Conservation (phyloP, 202 grass and related monocot species). For the Dendrocalamus latiflorus region DNA sequence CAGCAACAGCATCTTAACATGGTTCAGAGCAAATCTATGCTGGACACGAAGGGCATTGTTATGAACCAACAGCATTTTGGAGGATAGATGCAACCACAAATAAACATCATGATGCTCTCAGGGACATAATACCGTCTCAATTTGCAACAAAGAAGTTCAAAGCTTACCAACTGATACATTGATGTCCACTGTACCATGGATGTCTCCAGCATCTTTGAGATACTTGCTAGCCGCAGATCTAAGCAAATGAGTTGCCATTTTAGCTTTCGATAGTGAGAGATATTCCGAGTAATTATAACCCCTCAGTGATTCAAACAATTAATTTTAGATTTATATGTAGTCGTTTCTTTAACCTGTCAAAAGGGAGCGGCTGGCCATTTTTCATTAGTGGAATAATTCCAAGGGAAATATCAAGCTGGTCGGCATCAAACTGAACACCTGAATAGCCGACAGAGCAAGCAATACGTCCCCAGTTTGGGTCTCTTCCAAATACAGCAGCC, state of each 20-base stretch:
- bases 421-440: conserved; percentile 63
- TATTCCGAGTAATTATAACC: background rate
- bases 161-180: conserved; percentile 80
- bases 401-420: conserved; percentile 75
- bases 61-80: background rate
- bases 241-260: conserved; percentile 17
- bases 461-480: conserved; percentile 97
- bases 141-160: conserved; percentile 15
- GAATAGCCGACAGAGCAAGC: conserved; percentile 93
- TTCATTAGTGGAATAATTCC: conserved; percentile 83
- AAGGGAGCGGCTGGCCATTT: conserved; percentile 83
- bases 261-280: background rate
- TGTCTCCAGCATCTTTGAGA: conserved; percentile 81
- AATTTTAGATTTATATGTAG: conserved; percentile 16
- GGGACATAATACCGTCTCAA: background rate
- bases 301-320: background rate
- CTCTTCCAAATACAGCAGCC: conserved; percentile 93
- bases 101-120: conserved; percentile 4
- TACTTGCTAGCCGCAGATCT: conserved; percentile 71
- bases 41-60: background rate
- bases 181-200: conserved; percentile 79
- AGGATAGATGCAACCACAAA: background rate
- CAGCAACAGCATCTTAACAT: background rate
- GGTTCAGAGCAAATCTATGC: background rate
- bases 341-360: conserved; percentile 75